phyloP scores from a whole-genome alignment of 805 yeast genomes.

The Saturnispora mendoncae region DNA sequence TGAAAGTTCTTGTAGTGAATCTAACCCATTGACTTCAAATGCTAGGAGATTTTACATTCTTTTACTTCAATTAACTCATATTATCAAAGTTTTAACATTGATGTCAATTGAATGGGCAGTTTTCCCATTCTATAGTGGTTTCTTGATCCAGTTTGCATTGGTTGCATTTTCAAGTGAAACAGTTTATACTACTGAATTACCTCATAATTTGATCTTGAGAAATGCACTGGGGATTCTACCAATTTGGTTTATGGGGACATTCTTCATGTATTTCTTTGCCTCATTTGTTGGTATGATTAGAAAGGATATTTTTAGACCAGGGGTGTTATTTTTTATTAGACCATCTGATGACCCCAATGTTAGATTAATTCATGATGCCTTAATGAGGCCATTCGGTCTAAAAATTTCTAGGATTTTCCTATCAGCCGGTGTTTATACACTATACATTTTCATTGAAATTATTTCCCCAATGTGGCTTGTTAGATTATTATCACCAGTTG shows the following conservation, averaged over 20 bases:
- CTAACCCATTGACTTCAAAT: constrained; percentile 40
- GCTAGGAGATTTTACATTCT: constrained; percentile 43
- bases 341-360: constrained; percentile 93
- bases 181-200: constrained; percentile 13
- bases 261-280: constrained; percentile 83
- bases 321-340: constrained; percentile 83
- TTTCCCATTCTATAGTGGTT: constrained; percentile 84
- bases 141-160: constrained; percentile 58
- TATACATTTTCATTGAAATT: constrained; percentile 65
- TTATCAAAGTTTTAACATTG: constrained; percentile 66
- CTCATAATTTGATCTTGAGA: background rate
- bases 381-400: constrained; percentile 62
- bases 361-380: constrained; percentile 76
- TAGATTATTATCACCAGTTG: constrained; percentile 30
- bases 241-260: constrained; percentile 65
- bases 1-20: constrained; percentile 26
- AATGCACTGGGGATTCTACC: constrained; percentile 5
- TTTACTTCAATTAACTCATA: constrained; percentile 47
- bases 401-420: constrained; percentile 67
- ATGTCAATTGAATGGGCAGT: constrained; percentile 72
- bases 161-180: constrained; percentile 41
- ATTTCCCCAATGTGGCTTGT: constrained; percentile 52
- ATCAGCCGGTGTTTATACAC: constrained; percentile 66
- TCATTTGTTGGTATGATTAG: constrained; percentile 80
- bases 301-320: constrained; percentile 64